phyloP scores from a whole-genome alignment of 371 early-diverging fungal genomes.

The Catenaria anguillulae region DNA sequence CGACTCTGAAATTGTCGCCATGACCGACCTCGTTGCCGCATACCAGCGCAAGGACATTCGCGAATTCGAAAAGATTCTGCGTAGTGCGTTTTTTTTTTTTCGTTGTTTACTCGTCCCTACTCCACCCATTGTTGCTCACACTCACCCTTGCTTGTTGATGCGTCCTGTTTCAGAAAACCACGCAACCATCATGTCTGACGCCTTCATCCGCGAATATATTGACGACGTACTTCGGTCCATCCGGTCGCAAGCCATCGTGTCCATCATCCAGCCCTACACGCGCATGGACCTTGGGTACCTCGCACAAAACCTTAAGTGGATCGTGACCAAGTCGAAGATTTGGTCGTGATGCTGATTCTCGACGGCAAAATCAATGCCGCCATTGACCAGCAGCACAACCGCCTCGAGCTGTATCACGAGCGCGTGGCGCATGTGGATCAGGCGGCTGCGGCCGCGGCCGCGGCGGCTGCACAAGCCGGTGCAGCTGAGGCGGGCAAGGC shows the following conservation, averaged over 20 bases:
- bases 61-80: constrained; percentile 68
- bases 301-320: constrained; percentile 63
- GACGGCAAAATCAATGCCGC: constrained; percentile 64
- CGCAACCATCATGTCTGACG: constrained; percentile 65
- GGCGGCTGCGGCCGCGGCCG: too few species aligned
- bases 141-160: too few species aligned
- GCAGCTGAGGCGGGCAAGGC: too few species aligned
- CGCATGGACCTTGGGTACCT: constrained; percentile 64
- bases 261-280: constrained; percentile 78
- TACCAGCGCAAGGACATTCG: constrained; percentile 75
- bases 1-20: constrained; percentile 75
- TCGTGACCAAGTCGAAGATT: constrained; percentile 61
- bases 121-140: constrained; percentile 5
- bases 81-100: constrained; percentile 18
- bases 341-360: constrained; percentile 68
- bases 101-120: background rate
- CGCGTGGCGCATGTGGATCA: too few species aligned
- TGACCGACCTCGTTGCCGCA: constrained; percentile 79
- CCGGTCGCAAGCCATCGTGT: constrained; percentile 69
- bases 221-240: constrained; percentile 78
- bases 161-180: constrained; percentile 33
- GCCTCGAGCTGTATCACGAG: constrained; percentile 12
- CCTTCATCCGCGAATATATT: constrained; percentile 75
- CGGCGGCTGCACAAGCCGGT: too few species aligned
- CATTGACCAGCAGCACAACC: constrained; percentile 64